A percentile compares a stretch with the other conserved stretches of the same genome.
Evolutionary conservation across 1,139 yeast species (phyloP).

Genomic region (Kodamaea fungicola): DNA sequence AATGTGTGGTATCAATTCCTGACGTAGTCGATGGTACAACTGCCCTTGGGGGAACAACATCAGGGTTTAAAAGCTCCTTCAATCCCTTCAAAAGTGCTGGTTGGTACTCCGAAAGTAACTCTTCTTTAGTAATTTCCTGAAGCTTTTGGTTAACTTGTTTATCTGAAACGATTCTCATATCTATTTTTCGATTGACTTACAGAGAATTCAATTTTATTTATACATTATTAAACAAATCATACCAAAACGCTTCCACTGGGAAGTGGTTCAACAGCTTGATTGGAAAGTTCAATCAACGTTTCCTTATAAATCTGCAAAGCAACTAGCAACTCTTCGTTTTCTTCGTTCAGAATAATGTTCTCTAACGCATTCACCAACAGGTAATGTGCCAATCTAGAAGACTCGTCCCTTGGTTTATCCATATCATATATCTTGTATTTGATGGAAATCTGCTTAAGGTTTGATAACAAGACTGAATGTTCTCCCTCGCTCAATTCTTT

Average conservation of each 20-base stretch:
- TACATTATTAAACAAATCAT: neutral
- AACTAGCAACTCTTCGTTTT: conserved; percentile 5
- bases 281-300: neutral
- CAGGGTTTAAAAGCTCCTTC: conserved; percentile 19
- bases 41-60: conserved; percentile 36
- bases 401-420: conserved; percentile 14
- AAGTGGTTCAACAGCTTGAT: too few species aligned
- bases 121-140: conserved; percentile 14
- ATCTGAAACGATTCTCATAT: conserved; percentile 32
- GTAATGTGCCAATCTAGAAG: conserved; percentile 16
- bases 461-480: conserved; percentile 19
- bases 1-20: conserved; percentile 40
- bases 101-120: conserved; percentile 23
- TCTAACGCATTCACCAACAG: conserved; percentile 20
- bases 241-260: conserved; percentile 14
- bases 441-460: conserved; percentile 29
- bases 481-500: conserved; percentile 10
- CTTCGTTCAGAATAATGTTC: conserved; percentile 6
- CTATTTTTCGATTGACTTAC: neutral
- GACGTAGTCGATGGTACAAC: conserved; percentile 25
- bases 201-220: neutral
- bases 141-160: conserved; percentile 18
- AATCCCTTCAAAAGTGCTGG: conserved; percentile 27
- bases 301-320: conserved; percentile 16
- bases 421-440: conserved; percentile 25